Base-by-base conservation (phyloP, 768 basidiomycete genomes). In the Neoboletus brunneissimus region DNA sequence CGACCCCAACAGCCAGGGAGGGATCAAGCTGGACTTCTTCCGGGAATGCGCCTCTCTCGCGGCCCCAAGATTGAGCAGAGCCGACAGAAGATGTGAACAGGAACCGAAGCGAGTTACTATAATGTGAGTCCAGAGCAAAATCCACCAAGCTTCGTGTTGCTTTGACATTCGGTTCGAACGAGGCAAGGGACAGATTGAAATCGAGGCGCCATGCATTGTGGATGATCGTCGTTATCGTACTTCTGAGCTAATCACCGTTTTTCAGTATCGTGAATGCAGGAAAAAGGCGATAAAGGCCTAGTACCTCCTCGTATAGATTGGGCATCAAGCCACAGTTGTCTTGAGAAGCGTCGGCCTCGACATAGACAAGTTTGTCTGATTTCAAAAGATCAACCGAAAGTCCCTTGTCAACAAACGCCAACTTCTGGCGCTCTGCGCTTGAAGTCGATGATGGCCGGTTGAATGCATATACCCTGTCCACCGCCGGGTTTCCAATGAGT, bases 111-210 rank as follows among this genome's bases (percentile, higher is more conserved):
- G 29, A 35, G 3, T 22, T 40, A 2, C 59, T 40, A 12, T 65
- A 52, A 2, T 46, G 58, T 22, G 74, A 74, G 9, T 66, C 65
- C 3, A 77, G 65, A 0, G 67, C 64, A 12, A 73, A 64, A 49
- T 76, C 71, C 20, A 76, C 59, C 12, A 76, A 56, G 31, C 70
- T 62, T 25, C 73, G 55, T 3, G 66, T 68, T 5, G 73, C 73
- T 1, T 65, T 67, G 37, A 80, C 54, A 40, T 73, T 69, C 0
- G 72, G 59, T 51, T 78, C 74, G 54, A 72, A 78, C 2, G 76
- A 76, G 0, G 56, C 34, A 4, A 79, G 60, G 0, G 73, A 64
- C 7, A 74, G 56, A 35, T 79, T 78, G 59, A 79, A 79, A 47
- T 80, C 71, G 5, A 80, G 63, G 2, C 59, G 38, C 59, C 59